Conservation (phyloP, 2,329 filamentous ascomycete species). For the Colletotrichum costaricense region DNA sequence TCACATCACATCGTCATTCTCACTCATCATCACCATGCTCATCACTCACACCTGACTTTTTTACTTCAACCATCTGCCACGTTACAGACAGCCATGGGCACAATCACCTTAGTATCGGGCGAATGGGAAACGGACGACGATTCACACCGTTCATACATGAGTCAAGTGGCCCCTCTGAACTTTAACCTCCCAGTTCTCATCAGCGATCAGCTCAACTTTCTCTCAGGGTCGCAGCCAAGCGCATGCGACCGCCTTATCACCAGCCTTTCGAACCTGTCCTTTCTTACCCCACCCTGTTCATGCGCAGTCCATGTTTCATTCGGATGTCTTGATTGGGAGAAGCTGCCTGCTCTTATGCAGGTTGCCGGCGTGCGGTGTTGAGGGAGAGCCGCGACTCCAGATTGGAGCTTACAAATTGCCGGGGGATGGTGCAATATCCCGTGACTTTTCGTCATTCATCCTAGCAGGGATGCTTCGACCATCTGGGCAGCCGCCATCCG, state of each 20-base stretch:
- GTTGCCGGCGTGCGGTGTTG: constrained; percentile 34
- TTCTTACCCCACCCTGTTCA: constrained; percentile 34
- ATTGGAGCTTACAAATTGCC: constrained; percentile 56
- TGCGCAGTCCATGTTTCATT: constrained; percentile 34
- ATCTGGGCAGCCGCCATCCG: constrained; percentile 32
- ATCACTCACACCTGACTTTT: not conserved
- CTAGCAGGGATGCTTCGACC: constrained; percentile 34
- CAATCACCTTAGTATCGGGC: not conserved
- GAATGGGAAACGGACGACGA: not conserved
- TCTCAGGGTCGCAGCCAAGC: constrained; percentile 28
- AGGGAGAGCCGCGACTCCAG: constrained; percentile 39
- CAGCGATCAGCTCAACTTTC: constrained; percentile 14
- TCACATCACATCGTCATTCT: not conserved
- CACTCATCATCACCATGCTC: not conserved
- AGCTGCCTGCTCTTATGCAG: constrained; percentile 35
- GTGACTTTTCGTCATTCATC: constrained; percentile 57
- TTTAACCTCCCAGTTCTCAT: constrained; percentile 4
- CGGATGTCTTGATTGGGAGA: constrained; percentile 46
- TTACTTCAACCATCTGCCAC: not conserved
- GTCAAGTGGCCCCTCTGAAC: constrained; percentile 27
- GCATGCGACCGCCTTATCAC: constrained; percentile 28
- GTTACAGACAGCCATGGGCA: not conserved
- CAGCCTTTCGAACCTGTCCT: constrained; percentile 18
- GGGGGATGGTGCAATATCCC: constrained; percentile 70
- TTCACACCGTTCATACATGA: constrained; percentile 12